These are phyloP conservation scores for Eucalyptus erythrocorys DNA, from an alignment of 345 rosid species.

Conservation along the genomic window DNA sequence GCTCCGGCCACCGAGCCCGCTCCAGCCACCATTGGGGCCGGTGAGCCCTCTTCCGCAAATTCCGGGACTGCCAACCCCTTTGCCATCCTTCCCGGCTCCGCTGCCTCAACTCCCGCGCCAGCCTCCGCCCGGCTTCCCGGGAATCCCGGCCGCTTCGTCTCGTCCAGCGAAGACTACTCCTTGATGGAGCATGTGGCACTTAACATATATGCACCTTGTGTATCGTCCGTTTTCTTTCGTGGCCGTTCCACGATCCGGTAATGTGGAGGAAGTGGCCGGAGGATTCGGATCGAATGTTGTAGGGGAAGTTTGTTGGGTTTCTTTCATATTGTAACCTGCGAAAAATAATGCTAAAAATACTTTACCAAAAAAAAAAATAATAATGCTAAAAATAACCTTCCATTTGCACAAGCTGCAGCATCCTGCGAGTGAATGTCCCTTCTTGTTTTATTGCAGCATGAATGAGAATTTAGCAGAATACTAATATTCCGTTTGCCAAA, in stretches of 20 bases:
- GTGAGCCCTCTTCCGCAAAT: not conserved
- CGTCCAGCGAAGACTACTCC: conserved; percentile 7
- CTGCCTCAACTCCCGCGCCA: conserved; percentile 24
- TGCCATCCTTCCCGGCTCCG: conserved; percentile 22
- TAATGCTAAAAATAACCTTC: not conserved
- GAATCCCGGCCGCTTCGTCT: conserved; percentile 28
- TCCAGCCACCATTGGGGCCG: not conserved
- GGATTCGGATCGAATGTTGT: not conserved
- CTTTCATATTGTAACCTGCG: not conserved
- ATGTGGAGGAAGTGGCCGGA: not conserved
- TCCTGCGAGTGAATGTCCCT: not conserved
- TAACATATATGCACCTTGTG: not conserved
- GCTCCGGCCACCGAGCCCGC: not conserved
- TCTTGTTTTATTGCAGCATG: not conserved
- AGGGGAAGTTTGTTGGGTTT: not conserved
- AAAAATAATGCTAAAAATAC: not conserved
- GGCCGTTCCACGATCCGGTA: not conserved
- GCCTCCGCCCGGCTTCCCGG: conserved; percentile 19
- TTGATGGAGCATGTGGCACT: not conserved
- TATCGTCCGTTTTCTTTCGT: not conserved
- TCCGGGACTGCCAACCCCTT: conserved; percentile 1
- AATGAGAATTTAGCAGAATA: not conserved
- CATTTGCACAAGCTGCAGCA: not conserved
- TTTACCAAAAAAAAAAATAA: too few species aligned
- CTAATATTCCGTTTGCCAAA: not conserved